These are phyloP conservation scores for Taiozyma sp. DNA, from an alignment of 1,139 yeast species.

Conservation along the genomic window DNA sequence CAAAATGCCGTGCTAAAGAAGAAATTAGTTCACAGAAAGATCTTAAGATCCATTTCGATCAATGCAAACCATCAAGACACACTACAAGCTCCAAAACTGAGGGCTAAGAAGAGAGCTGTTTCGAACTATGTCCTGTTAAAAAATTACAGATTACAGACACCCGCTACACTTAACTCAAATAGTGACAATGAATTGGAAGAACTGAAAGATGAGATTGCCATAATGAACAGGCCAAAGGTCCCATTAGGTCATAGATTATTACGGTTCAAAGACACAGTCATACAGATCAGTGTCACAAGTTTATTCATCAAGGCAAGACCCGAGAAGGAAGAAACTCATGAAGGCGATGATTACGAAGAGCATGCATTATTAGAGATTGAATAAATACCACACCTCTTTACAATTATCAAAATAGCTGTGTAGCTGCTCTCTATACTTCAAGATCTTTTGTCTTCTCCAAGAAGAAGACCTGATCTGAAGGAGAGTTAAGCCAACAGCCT, in stretches of 20 bases:
- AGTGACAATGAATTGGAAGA: background rate
- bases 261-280: background rate
- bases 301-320: background rate
- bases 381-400: background rate
- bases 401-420: background rate
- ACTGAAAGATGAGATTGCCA: background rate
- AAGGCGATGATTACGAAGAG: background rate
- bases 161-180: background rate
- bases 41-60: conserved; percentile 17
- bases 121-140: conserved; percentile 17
- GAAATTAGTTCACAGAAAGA: conserved; percentile 21
- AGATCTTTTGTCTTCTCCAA: no score
- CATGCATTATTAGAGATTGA: background rate
- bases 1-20: conserved; percentile 20
- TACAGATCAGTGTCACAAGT: background rate
- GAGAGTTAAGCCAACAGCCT: no score
- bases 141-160: background rate
- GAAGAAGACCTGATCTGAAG: no score
- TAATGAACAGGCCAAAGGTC: background rate
- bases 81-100: background rate
- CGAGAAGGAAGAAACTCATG: background rate
- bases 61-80: background rate
- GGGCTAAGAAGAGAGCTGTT: background rate
- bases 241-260: background rate
- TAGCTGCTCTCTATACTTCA: background rate